phyloP scores from a whole-genome alignment of 345 rosid species.

The Euclidium syriacum region DNA sequence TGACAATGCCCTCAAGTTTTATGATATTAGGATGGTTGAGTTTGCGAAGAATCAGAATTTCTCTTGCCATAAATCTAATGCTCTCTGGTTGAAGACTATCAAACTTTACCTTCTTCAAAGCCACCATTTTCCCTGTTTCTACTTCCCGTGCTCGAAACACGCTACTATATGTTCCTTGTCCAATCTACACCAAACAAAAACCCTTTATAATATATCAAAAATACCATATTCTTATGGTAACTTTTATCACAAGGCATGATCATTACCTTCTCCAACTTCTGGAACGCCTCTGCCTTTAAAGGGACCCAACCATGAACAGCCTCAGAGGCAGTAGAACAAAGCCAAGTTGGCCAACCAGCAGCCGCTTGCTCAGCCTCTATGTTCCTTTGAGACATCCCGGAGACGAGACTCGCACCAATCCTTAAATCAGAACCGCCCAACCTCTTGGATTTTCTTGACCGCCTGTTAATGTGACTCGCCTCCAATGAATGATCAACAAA shows the following conservation, averaged over 20 bases:
- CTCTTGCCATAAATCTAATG: slow-evolving; percentile 78
- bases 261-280: slow-evolving; percentile 72
- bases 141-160: slow-evolving; percentile 75
- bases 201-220: too few relatives aligned
- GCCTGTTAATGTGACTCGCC: slow-evolving; percentile 24
- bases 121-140: slow-evolving; percentile 60
- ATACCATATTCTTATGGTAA: background rate
- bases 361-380: slow-evolving; percentile 58
- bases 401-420: slow-evolving; percentile 30
- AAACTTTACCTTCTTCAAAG: slow-evolving; percentile 71
- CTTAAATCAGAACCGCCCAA: slow-evolving; percentile 30
- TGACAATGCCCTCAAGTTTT: slow-evolving; percentile 64
- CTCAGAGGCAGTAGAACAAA: slow-evolving; percentile 56
- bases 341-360: slow-evolving; percentile 85
- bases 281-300: slow-evolving; percentile 57
- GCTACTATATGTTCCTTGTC: slow-evolving; percentile 88
- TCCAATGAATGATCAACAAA: slow-evolving; percentile 28
- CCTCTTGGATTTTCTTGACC: slow-evolving; percentile 33
- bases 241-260: slow-evolving; percentile 8
- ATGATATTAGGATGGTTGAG: slow-evolving; percentile 76
- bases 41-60: slow-evolving; percentile 64
- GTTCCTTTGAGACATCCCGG: slow-evolving; percentile 40
- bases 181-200: slow-evolving; percentile 42
- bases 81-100: slow-evolving; percentile 72
- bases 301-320: slow-evolving; percentile 77